Percentiles rank a stretch among this genome's conserved stretches.
Conservation (phyloP, 2,329 filamentous ascomycete species). For the Talaromyces verruculosus region DNA sequence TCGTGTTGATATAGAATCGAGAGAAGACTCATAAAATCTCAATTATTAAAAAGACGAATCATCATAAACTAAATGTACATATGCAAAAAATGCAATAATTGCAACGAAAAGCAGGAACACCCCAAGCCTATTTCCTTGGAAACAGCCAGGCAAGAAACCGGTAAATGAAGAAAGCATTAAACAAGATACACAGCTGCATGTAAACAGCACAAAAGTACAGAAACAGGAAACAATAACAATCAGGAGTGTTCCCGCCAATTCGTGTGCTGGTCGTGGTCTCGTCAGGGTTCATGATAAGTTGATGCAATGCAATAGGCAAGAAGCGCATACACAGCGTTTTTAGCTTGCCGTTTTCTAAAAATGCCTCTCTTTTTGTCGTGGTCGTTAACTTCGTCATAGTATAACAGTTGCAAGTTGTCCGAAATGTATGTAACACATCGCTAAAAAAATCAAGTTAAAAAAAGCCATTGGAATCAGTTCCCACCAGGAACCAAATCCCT, state of each 20-base stretch:
- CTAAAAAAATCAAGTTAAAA: not conserved
- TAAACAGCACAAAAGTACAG: constrained; percentile 9
- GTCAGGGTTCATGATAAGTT: constrained; percentile 15
- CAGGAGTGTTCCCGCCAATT: constrained; percentile 3
- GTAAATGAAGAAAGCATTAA: constrained; percentile 3
- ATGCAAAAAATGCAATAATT: not conserved
- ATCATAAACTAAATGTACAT: constrained; percentile 13
- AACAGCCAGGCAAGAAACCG: not conserved
- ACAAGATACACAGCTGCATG: constrained; percentile 7
- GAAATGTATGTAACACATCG: constrained; percentile 16
- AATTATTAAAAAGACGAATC: not conserved
- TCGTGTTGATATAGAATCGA: not conserved
- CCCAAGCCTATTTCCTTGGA: not conserved
- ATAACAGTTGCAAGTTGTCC: constrained; percentile 6
- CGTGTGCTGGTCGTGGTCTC: constrained; percentile 18
- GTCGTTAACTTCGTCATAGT: constrained; percentile 15
- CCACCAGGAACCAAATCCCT: constrained; percentile 44
- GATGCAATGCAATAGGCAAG: constrained; percentile 16
- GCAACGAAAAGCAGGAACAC: not conserved
- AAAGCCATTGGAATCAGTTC: constrained; percentile 8
- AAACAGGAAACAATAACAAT: constrained; percentile 8
- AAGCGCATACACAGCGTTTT: constrained; percentile 8
- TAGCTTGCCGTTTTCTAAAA: constrained; percentile 9
- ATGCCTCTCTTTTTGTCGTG: not conserved
- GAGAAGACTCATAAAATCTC: not conserved